phyloP scores from a whole-genome alignment of 129 eudicot species.

The Flaveria linearis region DNA sequence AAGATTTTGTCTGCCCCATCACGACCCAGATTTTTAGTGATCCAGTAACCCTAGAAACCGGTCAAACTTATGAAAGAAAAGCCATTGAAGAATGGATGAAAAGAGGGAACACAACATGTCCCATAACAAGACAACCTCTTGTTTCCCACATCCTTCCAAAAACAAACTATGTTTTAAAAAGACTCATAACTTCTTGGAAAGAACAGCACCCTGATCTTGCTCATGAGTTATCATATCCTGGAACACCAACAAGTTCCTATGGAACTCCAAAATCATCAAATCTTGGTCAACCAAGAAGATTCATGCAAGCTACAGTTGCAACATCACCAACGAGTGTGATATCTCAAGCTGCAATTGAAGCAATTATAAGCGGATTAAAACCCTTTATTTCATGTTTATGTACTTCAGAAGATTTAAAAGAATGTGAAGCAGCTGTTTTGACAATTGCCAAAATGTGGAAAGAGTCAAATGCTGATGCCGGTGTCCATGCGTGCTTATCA shows the following conservation, averaged over 20 bases:
- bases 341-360: constrained; percentile 72
- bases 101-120: constrained; percentile 77
- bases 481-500: constrained; percentile 59
- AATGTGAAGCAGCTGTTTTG: constrained; percentile 66
- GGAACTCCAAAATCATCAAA: constrained; percentile 40
- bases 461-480: constrained; percentile 55
- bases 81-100: constrained; percentile 89
- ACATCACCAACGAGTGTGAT: constrained; percentile 72
- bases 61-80: constrained; percentile 82
- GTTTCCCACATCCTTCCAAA: constrained; percentile 61
- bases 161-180: constrained; percentile 73
- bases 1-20: constrained; percentile 86
- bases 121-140: constrained; percentile 74
- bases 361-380: constrained; percentile 59
- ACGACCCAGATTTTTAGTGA: constrained; percentile 70
- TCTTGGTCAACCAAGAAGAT: constrained; percentile 49
- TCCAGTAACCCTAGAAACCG: constrained; percentile 86
- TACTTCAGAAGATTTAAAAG: constrained; percentile 67
- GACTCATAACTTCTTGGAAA: constrained; percentile 77
- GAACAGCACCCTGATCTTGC: constrained; percentile 69
- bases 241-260: constrained; percentile 54
- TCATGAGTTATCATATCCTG: constrained; percentile 57
- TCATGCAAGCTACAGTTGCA: constrained; percentile 43
- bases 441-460: constrained; percentile 61
- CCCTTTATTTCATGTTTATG: constrained; percentile 61